phyloP scores from a whole-genome alignment of 805 yeast species.

The Yarrowia sp. region DNA sequence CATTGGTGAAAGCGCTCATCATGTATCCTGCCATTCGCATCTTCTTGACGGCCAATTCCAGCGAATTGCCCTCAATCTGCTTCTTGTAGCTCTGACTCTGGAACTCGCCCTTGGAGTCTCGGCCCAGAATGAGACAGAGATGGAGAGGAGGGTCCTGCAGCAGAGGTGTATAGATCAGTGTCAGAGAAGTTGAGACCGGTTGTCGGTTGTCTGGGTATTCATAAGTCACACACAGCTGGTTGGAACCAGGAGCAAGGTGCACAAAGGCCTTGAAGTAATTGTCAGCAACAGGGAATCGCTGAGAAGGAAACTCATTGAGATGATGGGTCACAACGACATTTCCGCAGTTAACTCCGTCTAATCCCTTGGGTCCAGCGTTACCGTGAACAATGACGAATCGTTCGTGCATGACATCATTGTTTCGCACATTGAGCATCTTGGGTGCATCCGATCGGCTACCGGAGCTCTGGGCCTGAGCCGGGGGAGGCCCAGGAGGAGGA shows the following conservation, averaged over 20 bases:
- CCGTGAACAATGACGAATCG: conserved; percentile 52
- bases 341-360: conserved; percentile 31
- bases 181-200: conserved; percentile 46
- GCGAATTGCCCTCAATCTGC: conserved; percentile 62
- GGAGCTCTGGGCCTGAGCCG: conserved; percentile 26
- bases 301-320: conserved; percentile 65
- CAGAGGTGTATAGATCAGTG: conserved; percentile 62
- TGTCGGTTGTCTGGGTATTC: conserved; percentile 41
- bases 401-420: conserved; percentile 44
- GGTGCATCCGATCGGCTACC: conserved; percentile 39
- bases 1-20: conserved; percentile 91
- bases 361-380: conserved; percentile 46
- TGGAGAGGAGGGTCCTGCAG: conserved; percentile 78
- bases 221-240: conserved; percentile 59
- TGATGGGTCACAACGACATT: conserved; percentile 55
- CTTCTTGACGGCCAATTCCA: conserved; percentile 75
- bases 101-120: conserved; percentile 72
- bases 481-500: conserved; percentile 8
- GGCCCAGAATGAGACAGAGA: conserved; percentile 75
- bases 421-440: conserved; percentile 47
- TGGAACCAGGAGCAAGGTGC: conserved; percentile 73
- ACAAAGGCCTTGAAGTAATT: conserved; percentile 78
- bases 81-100: conserved; percentile 65
- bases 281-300: conserved; percentile 69
- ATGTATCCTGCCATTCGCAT: conserved; percentile 82